Conservation (phyloP, 345 rosid genomes). For the Citrus mangshanensis region DNA sequence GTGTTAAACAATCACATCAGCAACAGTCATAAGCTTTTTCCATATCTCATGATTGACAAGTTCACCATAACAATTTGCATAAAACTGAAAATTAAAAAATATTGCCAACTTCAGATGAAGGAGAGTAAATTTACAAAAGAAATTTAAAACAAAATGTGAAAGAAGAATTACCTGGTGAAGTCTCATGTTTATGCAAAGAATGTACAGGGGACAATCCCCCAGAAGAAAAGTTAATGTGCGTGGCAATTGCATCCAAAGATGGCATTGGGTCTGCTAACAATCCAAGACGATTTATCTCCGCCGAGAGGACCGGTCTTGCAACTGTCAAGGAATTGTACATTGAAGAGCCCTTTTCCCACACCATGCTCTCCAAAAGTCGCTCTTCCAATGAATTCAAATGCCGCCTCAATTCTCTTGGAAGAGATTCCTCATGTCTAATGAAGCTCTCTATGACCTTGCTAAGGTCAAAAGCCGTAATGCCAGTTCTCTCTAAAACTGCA, state of each 20-base stretch:
- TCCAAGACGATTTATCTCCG: slow-evolving; percentile 65
- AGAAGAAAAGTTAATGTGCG: slow-evolving; percentile 49
- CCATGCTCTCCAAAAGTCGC: slow-evolving; percentile 96
- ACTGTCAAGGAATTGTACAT: slow-evolving; percentile 92
- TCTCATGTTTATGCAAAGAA: slow-evolving; percentile 51
- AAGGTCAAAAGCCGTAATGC: slow-evolving; percentile 97
- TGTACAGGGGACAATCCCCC: slow-evolving; percentile 40
- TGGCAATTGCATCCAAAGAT: slow-evolving; percentile 78
- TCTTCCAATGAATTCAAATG: slow-evolving; percentile 96
- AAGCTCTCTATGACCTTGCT: slow-evolving; percentile 99
- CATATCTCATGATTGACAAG: background rate
- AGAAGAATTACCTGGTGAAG: slow-evolving; percentile 43
- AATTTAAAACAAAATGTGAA: background rate
- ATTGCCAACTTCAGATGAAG: background rate
- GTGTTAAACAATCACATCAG: background rate
- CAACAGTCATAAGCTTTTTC: background rate
- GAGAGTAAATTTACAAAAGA: background rate
- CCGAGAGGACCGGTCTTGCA: slow-evolving; percentile 66
- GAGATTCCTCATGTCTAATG: slow-evolving; percentile 91
- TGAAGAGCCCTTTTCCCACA: slow-evolving; percentile 96
- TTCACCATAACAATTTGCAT: background rate
- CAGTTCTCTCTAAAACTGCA: slow-evolving; percentile 92
- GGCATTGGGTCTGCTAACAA: slow-evolving; percentile 87
- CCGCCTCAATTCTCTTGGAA: slow-evolving; percentile 94
- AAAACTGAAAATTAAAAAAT: background rate